Evolutionary conservation across 169 alveolate genomes (phyloP).

Genomic region (Babesia ovata): DNA sequence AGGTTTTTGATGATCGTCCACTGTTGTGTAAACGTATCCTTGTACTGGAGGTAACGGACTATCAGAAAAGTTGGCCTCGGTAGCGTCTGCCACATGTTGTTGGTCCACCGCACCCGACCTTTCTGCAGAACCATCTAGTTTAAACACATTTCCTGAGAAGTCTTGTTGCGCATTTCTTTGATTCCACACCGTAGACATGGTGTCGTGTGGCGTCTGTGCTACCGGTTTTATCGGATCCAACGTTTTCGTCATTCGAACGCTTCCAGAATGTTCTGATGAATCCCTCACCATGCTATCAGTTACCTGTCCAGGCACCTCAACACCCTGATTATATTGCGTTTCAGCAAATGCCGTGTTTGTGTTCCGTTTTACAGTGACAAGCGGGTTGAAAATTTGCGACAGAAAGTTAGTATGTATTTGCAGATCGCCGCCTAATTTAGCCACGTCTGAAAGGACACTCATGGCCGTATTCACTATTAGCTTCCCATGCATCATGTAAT

Average conservation of each 20-base stretch:
- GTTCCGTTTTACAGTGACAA: neutral
- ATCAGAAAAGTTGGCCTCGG: too few relatives aligned
- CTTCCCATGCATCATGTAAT: constrained; percentile 28
- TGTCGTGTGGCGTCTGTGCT: too few relatives aligned
- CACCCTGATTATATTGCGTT: too few relatives aligned
- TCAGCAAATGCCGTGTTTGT: neutral
- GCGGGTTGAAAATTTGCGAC: constrained; percentile 46
- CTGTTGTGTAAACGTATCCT: too few relatives aligned
- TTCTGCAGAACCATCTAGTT: neutral
- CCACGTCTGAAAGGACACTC: constrained; percentile 34
- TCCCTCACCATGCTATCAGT: too few relatives aligned
- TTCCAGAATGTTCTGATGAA: too few relatives aligned
- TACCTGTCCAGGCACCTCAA: too few relatives aligned
- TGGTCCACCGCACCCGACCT: neutral
- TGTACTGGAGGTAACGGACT: too few relatives aligned
- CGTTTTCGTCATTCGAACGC: too few relatives aligned
- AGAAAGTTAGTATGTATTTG: constrained; percentile 21
- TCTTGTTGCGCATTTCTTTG: neutral
- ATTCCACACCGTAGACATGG: neutral
- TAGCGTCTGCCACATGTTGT: neutral
- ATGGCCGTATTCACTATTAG: constrained; percentile 36
- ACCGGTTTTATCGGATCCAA: too few relatives aligned
- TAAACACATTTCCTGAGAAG: neutral
- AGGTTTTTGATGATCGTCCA: too few relatives aligned
- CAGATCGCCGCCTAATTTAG: constrained; percentile 35